Evolutionary conservation across 75 land plant genomes (phyloP).

Genomic region (Sequoia sempervirens): DNA sequence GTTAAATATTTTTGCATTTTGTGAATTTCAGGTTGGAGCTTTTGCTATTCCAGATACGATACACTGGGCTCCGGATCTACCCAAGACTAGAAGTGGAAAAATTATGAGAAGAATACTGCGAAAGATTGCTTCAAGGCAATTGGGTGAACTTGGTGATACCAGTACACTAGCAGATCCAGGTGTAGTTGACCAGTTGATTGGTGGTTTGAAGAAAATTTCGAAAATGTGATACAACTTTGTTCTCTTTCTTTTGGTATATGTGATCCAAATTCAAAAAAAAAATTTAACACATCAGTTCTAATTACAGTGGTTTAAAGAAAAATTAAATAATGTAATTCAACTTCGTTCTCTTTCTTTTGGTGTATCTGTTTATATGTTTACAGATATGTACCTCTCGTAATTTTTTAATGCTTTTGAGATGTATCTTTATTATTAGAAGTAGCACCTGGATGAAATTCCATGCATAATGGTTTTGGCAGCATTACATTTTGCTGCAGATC

Average conservation of each 20-base stretch:
- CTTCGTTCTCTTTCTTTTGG: neutral
- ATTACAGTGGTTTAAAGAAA: neutral
- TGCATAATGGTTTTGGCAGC: neutral
- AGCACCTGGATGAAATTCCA: neutral
- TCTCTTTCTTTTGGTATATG: too few relatives aligned
- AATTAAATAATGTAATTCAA: neutral
- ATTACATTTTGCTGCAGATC: neutral
- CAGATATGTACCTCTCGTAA: neutral
- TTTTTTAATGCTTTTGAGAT: neutral
- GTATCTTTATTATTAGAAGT: neutral
- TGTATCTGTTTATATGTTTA: neutral
- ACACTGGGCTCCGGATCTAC: slow-evolving; percentile 97
- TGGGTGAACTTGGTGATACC: slow-evolving; percentile 89
- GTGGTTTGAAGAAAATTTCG: slow-evolving; percentile 14
- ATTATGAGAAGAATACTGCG: slow-evolving; percentile 96
- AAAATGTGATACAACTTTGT: too few relatives aligned
- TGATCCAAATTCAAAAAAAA: too few relatives aligned
- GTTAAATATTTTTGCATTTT: neutral
- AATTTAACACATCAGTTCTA: neutral
- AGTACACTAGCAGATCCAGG: slow-evolving; percentile 92
- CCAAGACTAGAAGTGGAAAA: slow-evolving; percentile 97
- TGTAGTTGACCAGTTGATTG: slow-evolving; percentile 84
- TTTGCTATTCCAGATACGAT: slow-evolving; percentile 93
- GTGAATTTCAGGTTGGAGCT: slow-evolving; percentile 78
- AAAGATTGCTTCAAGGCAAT: slow-evolving; percentile 84